Conservation (phyloP, 768 basidiomycete genomes). For the Naganishia vishniacii region DNA sequence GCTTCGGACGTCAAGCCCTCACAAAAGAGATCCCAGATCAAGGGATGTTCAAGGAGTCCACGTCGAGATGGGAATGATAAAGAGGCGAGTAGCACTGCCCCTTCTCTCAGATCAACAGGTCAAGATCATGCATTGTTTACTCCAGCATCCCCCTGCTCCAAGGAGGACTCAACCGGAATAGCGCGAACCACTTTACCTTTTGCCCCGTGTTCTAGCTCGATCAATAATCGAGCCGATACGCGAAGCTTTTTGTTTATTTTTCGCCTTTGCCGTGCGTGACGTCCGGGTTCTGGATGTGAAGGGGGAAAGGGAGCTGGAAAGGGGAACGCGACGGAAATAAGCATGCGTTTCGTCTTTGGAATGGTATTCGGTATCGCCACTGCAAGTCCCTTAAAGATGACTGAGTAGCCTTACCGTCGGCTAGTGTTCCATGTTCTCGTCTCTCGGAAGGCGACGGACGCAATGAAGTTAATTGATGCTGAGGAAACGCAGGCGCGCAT, state of each 20-base stretch:
- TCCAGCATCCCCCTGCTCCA: neutral
- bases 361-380: too few relatives aligned
- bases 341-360: neutral
- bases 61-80: too few relatives aligned
- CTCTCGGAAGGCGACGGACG: too few relatives aligned
- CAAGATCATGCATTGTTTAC: too few relatives aligned
- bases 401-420: too few relatives aligned
- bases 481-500: too few relatives aligned
- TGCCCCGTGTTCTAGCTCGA: slow-evolving; percentile 10
- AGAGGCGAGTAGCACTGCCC: too few relatives aligned
- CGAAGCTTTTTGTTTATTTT: slow-evolving; percentile 11
- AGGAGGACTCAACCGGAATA: neutral
- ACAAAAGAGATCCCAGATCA: slow-evolving; percentile 10
- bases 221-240: neutral
- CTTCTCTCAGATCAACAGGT: too few relatives aligned
- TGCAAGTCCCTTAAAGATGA: too few relatives aligned
- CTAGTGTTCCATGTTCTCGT: too few relatives aligned
- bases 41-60: neutral
- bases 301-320: neutral
- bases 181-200: slow-evolving; percentile 9
- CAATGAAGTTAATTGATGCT: too few relatives aligned
- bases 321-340: neutral
- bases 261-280: slow-evolving; percentile 12
- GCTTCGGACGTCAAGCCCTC: slow-evolving; percentile 8
- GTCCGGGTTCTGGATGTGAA: too few relatives aligned